Percentiles rank a stretch among this genome's conserved stretches.
Evolutionary conservation across 192 early-diverging fungal genomes (phyloP).

Genomic region (Backusella liffmaniae): DNA sequence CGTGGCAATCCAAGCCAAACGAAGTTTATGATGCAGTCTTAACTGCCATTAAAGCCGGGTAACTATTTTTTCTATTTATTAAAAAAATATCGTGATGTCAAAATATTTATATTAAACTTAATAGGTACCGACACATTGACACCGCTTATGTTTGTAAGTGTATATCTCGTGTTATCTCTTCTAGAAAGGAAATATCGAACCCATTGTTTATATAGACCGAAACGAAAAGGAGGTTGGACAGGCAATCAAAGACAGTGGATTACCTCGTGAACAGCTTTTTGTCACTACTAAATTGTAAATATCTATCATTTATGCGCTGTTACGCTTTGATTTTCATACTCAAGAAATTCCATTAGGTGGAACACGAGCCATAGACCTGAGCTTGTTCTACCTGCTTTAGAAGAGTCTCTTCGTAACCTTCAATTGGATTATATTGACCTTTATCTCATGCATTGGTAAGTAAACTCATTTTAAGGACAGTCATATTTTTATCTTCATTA

Average conservation of each 20-base stretch:
- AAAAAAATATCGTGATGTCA: constrained; percentile 6
- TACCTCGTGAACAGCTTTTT: constrained; percentile 73
- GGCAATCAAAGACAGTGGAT: constrained; percentile 56
- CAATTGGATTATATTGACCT: constrained; percentile 79
- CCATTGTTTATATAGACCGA: constrained; percentile 47
- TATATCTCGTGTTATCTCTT: neutral
- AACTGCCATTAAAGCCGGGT: constrained; percentile 65
- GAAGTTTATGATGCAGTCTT: constrained; percentile 63
- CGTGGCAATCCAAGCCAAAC: constrained; percentile 56
- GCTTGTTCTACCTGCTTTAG: constrained; percentile 58
- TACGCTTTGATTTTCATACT: neutral
- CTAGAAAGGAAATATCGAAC: neutral
- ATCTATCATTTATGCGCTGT: neutral
- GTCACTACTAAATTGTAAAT: constrained; percentile 64
- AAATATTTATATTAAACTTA: neutral
- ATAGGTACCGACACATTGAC: constrained; percentile 34
- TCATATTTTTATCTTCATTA: neutral
- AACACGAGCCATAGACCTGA: constrained; percentile 56
- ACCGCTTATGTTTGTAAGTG: constrained; percentile 34
- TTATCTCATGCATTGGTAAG: constrained; percentile 55
- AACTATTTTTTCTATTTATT: constrained; percentile 28
- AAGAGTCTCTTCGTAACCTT: constrained; percentile 67
- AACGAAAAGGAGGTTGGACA: constrained; percentile 82
- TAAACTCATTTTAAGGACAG: neutral
- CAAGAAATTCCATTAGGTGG: constrained; percentile 25